Conservation (phyloP, 2,329 filamentous ascomycete genomes). For the Apiospora malaysiana region DNA sequence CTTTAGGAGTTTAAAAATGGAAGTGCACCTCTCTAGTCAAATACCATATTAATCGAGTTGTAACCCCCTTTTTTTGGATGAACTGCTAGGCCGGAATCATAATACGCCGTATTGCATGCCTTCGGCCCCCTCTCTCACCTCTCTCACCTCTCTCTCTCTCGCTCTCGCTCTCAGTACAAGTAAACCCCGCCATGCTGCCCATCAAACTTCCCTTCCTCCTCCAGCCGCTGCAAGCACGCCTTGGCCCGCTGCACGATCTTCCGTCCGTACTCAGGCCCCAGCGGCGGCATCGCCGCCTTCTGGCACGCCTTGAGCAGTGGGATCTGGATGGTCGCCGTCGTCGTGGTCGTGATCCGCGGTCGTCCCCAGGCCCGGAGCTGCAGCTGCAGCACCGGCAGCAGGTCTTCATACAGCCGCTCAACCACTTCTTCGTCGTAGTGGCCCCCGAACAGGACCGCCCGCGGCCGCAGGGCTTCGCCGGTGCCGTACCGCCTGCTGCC, state of each 20-base stretch:
- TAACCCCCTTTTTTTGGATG: no score
- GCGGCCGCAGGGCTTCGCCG: neutral
- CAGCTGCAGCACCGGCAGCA: neutral
- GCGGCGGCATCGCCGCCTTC: neutral
- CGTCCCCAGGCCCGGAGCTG: no score
- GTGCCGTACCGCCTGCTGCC: neutral
- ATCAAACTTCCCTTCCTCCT: slow-evolving; percentile 12
- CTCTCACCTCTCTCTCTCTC: neutral
- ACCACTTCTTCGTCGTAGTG: neutral
- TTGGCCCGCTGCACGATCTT: slow-evolving; percentile 12
- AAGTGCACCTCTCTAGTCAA: neutral
- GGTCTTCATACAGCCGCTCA: neutral
- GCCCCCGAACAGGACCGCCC: neutral
- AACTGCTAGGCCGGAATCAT: neutral
- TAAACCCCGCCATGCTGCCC: slow-evolving; percentile 1
- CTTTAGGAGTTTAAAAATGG: neutral
- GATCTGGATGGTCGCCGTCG: neutral
- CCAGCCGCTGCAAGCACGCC: neutral
- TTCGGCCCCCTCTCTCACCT: neutral
- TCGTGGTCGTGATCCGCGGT: neutral
- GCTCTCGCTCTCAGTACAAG: neutral
- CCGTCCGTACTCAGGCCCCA: slow-evolving; percentile 11
- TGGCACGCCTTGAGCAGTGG: slow-evolving; percentile 6
- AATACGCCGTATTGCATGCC: neutral
- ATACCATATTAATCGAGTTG: neutral